phyloP scores from a whole-genome alignment of 2,329 filamentous ascomycete species.

The Ophiostoma quercus region DNA sequence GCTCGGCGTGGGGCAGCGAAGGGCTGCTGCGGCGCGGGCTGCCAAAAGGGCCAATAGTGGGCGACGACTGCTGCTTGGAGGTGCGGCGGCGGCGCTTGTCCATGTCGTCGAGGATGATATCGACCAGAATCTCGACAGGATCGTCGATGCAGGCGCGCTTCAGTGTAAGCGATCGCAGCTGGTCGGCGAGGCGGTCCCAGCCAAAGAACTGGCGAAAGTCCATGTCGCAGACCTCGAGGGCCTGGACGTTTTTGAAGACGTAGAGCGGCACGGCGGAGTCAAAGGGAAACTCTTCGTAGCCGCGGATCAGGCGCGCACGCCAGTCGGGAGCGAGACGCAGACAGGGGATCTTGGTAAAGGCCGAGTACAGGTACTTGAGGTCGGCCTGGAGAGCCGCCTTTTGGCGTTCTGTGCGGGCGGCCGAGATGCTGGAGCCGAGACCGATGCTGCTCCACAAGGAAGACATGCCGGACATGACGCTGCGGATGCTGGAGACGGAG shows the following conservation, averaged over 20 bases:
- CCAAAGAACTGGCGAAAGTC: conserved; percentile 97
- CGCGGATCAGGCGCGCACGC: conserved; percentile 80
- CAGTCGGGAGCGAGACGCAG: conserved; percentile 87
- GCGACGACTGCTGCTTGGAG: conserved; percentile 77
- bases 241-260: conserved; percentile 93
- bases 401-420: conserved; percentile 80
- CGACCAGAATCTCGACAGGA: conserved; percentile 79
- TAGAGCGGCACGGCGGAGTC: conserved; percentile 95
- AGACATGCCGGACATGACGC: conserved; percentile 96
- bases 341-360: conserved; percentile 96
- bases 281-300: conserved; percentile 96
- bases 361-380: conserved; percentile 92
- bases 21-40: conserved; percentile 60
- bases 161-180: conserved; percentile 80
- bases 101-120: conserved; percentile 94
- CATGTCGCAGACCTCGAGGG: conserved; percentile 88
- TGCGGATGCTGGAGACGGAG: conserved; percentile 92
- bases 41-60: conserved; percentile 57
- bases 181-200: conserved; percentile 90
- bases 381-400: conserved; percentile 81
- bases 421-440: conserved; percentile 70
- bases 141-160: conserved; percentile 86
- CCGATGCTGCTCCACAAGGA: conserved; percentile 86
- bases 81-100: conserved; percentile 84
- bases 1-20: conserved; percentile 58